Conservation (phyloP, 2,329 filamentous ascomycete species). For the Tothia fuscella region DNA sequence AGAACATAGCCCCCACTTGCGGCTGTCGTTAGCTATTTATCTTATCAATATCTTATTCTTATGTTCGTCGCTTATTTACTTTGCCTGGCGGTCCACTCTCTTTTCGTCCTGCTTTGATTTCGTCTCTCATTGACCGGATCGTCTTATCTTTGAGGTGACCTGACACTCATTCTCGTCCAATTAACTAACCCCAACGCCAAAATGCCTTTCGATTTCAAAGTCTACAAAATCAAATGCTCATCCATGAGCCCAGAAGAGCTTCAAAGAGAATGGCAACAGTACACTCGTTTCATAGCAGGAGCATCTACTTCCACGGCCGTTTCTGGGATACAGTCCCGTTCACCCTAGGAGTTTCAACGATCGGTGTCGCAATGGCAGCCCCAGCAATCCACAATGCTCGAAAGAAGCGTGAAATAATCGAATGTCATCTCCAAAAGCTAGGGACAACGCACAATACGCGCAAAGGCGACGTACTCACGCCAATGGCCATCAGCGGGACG, state of each 20-base stretch:
- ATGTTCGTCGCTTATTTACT: too few relatives aligned
- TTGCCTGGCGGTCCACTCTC: too few relatives aligned
- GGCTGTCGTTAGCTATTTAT: too few relatives aligned
- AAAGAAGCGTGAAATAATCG: conserved; percentile 6
- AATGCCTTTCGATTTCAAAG: conserved; percentile 8
- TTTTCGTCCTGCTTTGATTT: too few relatives aligned
- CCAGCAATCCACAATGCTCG: conserved; percentile 7
- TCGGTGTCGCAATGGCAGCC: conserved; percentile 5
- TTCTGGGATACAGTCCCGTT: conserved; percentile 4
- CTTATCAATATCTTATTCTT: too few relatives aligned
- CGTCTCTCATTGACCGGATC: too few relatives aligned
- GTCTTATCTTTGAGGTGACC: not conserved
- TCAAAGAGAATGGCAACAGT: conserved; percentile 6
- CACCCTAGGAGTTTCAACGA: not conserved
- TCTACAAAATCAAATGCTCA: conserved; percentile 3
- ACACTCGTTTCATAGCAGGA: conserved; percentile 2
- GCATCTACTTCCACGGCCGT: conserved; percentile 4
- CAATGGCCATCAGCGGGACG: conserved; percentile 1
- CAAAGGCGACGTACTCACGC: not conserved
- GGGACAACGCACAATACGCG: conserved; percentile 5
- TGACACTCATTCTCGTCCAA: not conserved
- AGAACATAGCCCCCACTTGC: too few relatives aligned
- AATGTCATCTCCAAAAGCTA: conserved; percentile 3
- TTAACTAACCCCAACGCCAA: not conserved
- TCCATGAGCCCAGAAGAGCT: not conserved